Conservation (phyloP, 768 basidiomycete genomes). For the Termitomyces sp. region DNA sequence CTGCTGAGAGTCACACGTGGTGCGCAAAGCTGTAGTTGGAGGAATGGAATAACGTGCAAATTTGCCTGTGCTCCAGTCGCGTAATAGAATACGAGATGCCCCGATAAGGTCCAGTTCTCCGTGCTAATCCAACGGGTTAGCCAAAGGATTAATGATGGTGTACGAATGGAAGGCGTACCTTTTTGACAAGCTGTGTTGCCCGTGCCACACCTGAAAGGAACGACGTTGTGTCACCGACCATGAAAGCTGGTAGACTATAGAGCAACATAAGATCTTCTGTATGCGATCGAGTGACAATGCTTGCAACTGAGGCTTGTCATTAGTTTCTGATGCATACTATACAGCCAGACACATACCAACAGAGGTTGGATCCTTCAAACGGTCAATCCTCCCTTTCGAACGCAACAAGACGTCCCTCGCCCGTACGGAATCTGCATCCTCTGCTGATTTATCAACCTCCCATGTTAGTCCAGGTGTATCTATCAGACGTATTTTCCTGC, state of each 20-base stretch:
- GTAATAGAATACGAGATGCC: constrained; percentile 73
- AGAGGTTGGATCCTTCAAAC: constrained; percentile 72
- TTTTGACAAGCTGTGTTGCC: constrained; percentile 68
- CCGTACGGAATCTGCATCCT: constrained; percentile 32
- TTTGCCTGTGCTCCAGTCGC: constrained; percentile 78
- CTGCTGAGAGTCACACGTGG: constrained; percentile 7
- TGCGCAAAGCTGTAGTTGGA: constrained; percentile 20
- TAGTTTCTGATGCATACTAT: constrained; percentile 4
- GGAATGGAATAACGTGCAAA: constrained; percentile 70
- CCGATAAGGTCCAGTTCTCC: constrained; percentile 67
- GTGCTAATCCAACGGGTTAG: constrained; percentile 36
- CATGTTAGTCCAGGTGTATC: constrained; percentile 87
- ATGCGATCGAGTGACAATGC: constrained; percentile 63
- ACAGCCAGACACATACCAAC: constrained; percentile 44
- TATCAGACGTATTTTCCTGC: constrained; percentile 55
- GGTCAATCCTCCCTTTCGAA: constrained; percentile 76
- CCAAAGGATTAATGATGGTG: neutral
- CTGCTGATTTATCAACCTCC: constrained; percentile 32
- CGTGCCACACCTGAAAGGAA: constrained; percentile 80
- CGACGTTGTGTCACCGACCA: constrained; percentile 55
- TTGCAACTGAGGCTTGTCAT: constrained; percentile 39
- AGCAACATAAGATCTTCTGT: constrained; percentile 85
- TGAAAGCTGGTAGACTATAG: constrained; percentile 79
- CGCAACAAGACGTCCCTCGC: constrained; percentile 75
- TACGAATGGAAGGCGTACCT: constrained; percentile 36